Evolutionary conservation across 495 filamentous ascomycete genomes (phyloP), one percentile per base, ranked within the genome.

Genomic region (Ramalina intermedia): DNA sequence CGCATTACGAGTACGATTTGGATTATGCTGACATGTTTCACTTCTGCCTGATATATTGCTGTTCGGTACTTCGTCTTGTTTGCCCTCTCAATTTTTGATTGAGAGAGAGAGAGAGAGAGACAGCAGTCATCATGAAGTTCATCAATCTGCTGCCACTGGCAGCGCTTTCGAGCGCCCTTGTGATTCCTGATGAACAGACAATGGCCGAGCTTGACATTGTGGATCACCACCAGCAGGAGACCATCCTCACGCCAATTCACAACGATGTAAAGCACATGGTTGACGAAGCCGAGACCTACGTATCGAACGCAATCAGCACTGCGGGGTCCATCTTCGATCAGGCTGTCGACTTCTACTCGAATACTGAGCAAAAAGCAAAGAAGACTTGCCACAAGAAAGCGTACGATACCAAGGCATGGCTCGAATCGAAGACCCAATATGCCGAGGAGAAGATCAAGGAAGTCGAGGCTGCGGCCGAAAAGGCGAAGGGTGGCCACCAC

Each of bases 101-200:
- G 6, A 17, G 16, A 18, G 4, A 41, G 21, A 18, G 2, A 41
- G 18, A 20, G 1, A 20, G 18, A 1, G 18, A 20, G n/a, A n/a
- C 11, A 35, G 35, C 37, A 47, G 7, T 43, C 33, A 60, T 18
- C 36, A 78, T 77, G 74, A 71, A 69, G 64, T 57, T 74, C 58
- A 49, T 59, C 49, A 50, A 68, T 51, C 33, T 81, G 6, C 54
- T 82, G 50, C 73, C 74, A 48, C 60, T 81, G 17, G 71, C 67
- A 45, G 70, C 72, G 14, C 50, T 76, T 8, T 65, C 67, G 48
- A 61, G 72, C 23, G 80, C 77, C 27, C 65, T 86, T 51, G 72
- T 84, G 35, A 66, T 82, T 42, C 78, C 77, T 11, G 72, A 79
- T 26, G 62, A 58, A 50, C 48, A 59, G 45, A 46, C 56, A 41